These are phyloP conservation scores for Orbilia javanica DNA, from an alignment of 2,329 filamentous ascomycete species.

Conservation along the genomic window DNA sequence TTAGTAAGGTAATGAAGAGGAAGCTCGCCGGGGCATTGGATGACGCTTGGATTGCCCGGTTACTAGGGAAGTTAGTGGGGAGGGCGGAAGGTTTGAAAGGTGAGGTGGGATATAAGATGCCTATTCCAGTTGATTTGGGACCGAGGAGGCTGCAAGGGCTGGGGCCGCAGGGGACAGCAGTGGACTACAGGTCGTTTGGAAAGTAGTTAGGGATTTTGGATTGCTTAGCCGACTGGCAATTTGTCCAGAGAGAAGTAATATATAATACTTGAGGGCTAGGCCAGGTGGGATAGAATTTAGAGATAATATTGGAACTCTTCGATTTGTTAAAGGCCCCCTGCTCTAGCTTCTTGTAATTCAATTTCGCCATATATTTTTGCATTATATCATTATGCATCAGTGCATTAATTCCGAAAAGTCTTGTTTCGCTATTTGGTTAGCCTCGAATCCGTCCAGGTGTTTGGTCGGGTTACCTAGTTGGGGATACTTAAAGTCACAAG, in stretches of 20 bases:
- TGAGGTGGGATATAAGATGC: conserved; percentile 69
- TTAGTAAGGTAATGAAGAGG: conserved; percentile 68
- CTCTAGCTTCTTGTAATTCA: too few relatives aligned
- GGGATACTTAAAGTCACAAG: too few relatives aligned
- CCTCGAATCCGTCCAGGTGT: too few relatives aligned
- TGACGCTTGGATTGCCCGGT: conserved; percentile 71
- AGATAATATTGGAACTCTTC: too few relatives aligned
- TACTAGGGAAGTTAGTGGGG: conserved; percentile 69
- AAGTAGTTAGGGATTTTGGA: conserved; percentile 37
- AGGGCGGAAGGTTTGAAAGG: conserved; percentile 69
- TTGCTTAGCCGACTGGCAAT: conserved; percentile 45
- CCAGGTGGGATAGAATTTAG: background rate
- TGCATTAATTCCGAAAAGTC: too few relatives aligned
- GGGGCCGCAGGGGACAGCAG: conserved; percentile 51
- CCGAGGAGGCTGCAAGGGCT: conserved; percentile 58
- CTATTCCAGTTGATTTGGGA: conserved; percentile 67
- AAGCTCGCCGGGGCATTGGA: conserved; percentile 68
- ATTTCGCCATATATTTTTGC: too few relatives aligned
- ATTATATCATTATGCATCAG: too few relatives aligned
- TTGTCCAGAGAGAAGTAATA: conserved; percentile 43
- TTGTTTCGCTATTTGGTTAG: too few relatives aligned
- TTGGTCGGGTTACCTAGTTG: too few relatives aligned
- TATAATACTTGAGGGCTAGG: background rate
- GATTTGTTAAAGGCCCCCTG: too few relatives aligned
- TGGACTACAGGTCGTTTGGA: conserved; percentile 40